Evolutionary conservation across 1,284 basidiomycete species (phyloP).

Genomic region (Quambalaria eucalypti): DNA sequence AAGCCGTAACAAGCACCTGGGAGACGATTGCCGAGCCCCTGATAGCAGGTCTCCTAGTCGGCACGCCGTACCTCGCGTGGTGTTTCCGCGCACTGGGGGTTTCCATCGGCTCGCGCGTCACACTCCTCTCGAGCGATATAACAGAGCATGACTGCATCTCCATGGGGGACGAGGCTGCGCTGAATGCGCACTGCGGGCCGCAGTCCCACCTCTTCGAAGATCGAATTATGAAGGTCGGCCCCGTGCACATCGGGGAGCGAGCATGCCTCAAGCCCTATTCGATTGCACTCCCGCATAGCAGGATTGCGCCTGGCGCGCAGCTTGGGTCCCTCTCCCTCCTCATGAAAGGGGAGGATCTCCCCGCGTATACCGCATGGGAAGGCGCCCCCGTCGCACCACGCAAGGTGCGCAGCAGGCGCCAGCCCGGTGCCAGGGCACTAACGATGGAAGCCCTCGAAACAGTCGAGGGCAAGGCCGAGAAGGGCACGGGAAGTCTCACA

Average conservation of each 20-base stretch:
- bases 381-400: too few relatives aligned
- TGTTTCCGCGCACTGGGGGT: slow-evolving; percentile 6
- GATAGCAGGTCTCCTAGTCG: not conserved
- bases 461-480: too few relatives aligned
- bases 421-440: too few relatives aligned
- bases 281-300: slow-evolving; percentile 1
- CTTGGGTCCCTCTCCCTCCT: slow-evolving; percentile 2
- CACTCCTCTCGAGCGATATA: slow-evolving; percentile 2
- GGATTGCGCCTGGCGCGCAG: not conserved
- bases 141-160: slow-evolving; percentile 7
- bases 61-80: slow-evolving; percentile 2
- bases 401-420: too few relatives aligned
- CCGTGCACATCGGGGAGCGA: not conserved
- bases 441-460: too few relatives aligned
- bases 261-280: slow-evolving; percentile 4
- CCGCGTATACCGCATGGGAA: slow-evolving; percentile 3
- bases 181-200: slow-evolving; percentile 3
- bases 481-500: too few relatives aligned
- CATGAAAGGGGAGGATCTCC: slow-evolving; percentile 9
- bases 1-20: slow-evolving; percentile 5
- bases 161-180: slow-evolving; percentile 6
- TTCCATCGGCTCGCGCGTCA: slow-evolving; percentile 3
- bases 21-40: not conserved
- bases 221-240: slow-evolving; percentile 4
- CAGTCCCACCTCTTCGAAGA: slow-evolving; percentile 9